Conservation (phyloP, 176 grass and related monocot species). For the Zizania latifolia region DNA sequence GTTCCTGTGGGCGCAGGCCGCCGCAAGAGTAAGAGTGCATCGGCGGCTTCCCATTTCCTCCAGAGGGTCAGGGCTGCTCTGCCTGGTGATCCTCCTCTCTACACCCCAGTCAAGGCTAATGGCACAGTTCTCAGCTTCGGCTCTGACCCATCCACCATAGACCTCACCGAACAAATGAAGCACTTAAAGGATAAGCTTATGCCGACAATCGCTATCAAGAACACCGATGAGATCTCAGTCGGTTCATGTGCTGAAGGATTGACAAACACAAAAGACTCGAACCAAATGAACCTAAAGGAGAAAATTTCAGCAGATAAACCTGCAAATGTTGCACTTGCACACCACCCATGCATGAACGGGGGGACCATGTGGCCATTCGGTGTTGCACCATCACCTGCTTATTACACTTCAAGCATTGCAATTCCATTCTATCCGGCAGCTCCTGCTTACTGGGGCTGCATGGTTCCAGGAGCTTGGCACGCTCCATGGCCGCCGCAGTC, state of each 20-base stretch:
- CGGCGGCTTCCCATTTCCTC: constrained; percentile 53
- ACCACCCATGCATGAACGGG: constrained; percentile 42
- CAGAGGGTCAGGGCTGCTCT: constrained; percentile 41
- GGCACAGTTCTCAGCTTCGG: constrained; percentile 74
- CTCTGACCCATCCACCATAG: constrained; percentile 30
- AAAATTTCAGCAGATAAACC: constrained; percentile 24
- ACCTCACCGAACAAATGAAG: constrained; percentile 37
- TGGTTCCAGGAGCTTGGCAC: constrained; percentile 55
- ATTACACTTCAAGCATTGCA: constrained; percentile 49
- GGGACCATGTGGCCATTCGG: constrained; percentile 53
- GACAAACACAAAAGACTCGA: constrained; percentile 37
- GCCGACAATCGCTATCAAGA: constrained; percentile 7
- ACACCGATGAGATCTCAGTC: constrained; percentile 23
- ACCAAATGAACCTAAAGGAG: constrained; percentile 26
- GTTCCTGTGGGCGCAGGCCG: constrained; percentile 85
- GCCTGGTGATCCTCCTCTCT: constrained; percentile 33
- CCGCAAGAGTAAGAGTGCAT: constrained; percentile 75
- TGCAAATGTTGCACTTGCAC: neutral
- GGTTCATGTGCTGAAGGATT: constrained; percentile 40
- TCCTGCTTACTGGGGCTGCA: constrained; percentile 68
- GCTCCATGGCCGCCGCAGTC: constrained; percentile 45
- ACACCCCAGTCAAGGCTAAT: constrained; percentile 30
- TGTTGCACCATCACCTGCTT: constrained; percentile 43
- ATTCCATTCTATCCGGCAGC: constrained; percentile 75
- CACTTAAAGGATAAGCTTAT: constrained; percentile 20